phyloP scores from a whole-genome alignment of 306 rosid genomes.

The Quercus ilex region DNA sequence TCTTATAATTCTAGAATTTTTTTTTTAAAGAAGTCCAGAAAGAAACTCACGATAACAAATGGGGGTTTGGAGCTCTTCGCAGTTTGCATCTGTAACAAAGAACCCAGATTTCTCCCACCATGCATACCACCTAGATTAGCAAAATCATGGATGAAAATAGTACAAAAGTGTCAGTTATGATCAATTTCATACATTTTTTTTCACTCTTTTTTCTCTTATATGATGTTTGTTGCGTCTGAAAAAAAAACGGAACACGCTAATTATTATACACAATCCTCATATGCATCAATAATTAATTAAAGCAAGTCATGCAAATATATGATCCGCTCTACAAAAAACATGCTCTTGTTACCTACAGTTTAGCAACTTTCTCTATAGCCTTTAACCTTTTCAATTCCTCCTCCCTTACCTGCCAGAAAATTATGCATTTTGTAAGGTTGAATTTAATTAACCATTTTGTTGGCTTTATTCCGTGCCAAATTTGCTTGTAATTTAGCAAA shows the following conservation, averaged over 20 bases:
- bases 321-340: not conserved
- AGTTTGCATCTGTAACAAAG: constrained; percentile 62
- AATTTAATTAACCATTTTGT: too few species aligned
- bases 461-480: too few species aligned
- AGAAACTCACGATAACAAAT: constrained; percentile 73
- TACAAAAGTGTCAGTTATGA: too few species aligned
- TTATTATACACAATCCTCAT: not conserved
- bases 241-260: not conserved
- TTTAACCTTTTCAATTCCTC: constrained; percentile 80
- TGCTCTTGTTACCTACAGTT: constrained; percentile 50
- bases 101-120: constrained; percentile 88
- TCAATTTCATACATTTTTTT: constrained; percentile 33
- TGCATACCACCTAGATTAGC: constrained; percentile 72
- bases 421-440: too few species aligned
- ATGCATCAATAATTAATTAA: too few species aligned
- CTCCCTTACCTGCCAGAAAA: constrained; percentile 72
- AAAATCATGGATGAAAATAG: constrained; percentile 17
- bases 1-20: not conserved
- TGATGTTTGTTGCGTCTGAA: constrained; percentile 61
- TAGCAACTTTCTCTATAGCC: constrained; percentile 68
- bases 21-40: constrained; percentile 11
- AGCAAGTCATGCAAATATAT: not conserved
- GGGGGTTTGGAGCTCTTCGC: constrained; percentile 75
- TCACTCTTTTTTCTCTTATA: constrained; percentile 65
- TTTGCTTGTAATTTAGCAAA: too few species aligned